These are phyloP conservation scores for Kodamaea nitidulidarum DNA, from an alignment of 805 yeast species.

Conservation along the genomic window DNA sequence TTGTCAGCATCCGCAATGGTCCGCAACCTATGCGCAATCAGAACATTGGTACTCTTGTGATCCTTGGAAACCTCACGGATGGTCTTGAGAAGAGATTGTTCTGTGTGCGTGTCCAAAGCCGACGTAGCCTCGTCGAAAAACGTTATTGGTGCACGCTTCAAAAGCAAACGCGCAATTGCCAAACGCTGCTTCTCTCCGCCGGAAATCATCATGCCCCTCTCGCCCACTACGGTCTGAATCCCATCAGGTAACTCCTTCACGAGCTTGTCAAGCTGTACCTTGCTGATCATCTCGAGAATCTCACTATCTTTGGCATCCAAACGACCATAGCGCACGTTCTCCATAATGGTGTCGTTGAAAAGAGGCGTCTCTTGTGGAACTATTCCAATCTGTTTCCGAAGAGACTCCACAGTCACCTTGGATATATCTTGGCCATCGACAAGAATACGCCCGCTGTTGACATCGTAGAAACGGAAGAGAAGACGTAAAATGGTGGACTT, in stretches of 20 bases:
- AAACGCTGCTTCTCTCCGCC: slow-evolving; percentile 98
- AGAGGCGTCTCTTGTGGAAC: slow-evolving; percentile 98
- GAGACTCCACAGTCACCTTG: slow-evolving; percentile 66
- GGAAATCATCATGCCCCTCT: slow-evolving; percentile 96
- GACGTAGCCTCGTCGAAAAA: slow-evolving; percentile 97
- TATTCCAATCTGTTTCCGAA: slow-evolving; percentile 76
- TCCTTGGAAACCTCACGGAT: slow-evolving; percentile 60
- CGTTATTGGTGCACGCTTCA: slow-evolving; percentile 83
- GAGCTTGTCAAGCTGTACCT: slow-evolving; percentile 65
- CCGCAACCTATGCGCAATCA: slow-evolving; percentile 90
- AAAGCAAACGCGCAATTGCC: slow-evolving; percentile 86
- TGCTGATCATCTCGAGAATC: slow-evolving; percentile 56
- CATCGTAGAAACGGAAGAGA: slow-evolving; percentile 88
- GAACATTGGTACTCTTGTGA: slow-evolving; percentile 67
- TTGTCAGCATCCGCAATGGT: slow-evolving; percentile 93
- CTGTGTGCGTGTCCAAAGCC: slow-evolving; percentile 95
- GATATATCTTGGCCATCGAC: slow-evolving; percentile 88
- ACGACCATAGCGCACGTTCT: slow-evolving; percentile 84
- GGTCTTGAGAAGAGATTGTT: slow-evolving; percentile 74
- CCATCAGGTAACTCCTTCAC: slow-evolving; percentile 79
- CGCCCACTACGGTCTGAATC: slow-evolving; percentile 83
- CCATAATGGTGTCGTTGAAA: slow-evolving; percentile 84
- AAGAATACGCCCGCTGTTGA: slow-evolving; percentile 66
- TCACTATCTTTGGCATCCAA: slow-evolving; percentile 70
- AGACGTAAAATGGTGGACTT: slow-evolving; percentile 84